Evolutionary conservation across 2,329 filamentous ascomycete genomes (phyloP).

Genomic region (Orbilia blumenaviensis): DNA sequence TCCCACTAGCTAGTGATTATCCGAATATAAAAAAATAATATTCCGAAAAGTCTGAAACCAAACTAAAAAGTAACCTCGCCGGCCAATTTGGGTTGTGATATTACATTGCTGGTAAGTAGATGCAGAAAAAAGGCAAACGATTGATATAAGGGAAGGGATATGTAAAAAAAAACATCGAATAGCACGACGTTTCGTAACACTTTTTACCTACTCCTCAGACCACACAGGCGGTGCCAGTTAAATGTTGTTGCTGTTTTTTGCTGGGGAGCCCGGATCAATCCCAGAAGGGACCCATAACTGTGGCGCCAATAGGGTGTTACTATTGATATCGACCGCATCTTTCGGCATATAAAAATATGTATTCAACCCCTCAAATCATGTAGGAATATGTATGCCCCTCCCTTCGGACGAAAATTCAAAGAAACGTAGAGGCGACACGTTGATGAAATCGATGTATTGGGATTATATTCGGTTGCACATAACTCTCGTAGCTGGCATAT

Average conservation of each 20-base stretch:
- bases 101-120: slow-evolving; percentile 9
- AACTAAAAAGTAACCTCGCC: not conserved
- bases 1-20: slow-evolving; percentile 15
- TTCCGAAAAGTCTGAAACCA: slow-evolving; percentile 13
- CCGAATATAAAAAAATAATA: slow-evolving; percentile 9
- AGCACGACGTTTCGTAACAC: slow-evolving; percentile 6
- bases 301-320: slow-evolving; percentile 18
- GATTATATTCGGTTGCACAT: slow-evolving; percentile 14
- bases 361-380: slow-evolving; percentile 16
- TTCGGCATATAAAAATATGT: slow-evolving; percentile 24
- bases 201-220: slow-evolving; percentile 17
- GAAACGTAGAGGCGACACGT: slow-evolving; percentile 15
- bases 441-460: slow-evolving; percentile 10
- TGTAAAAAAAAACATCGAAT: not conserved
- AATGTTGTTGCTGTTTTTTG: not conserved
- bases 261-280: slow-evolving; percentile 11
- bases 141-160: not conserved
- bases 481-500: not conserved
- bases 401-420: slow-evolving; percentile 13
- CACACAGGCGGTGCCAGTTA: slow-evolving; percentile 13
- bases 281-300: slow-evolving; percentile 12
- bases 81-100: slow-evolving; percentile 10
- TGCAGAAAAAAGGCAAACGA: slow-evolving; percentile 1
- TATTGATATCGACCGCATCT: slow-evolving; percentile 22
- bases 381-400: slow-evolving; percentile 17